These are phyloP conservation scores for Lachancea meyersii DNA, from an alignment of 805 yeast genomes.

Conservation along the genomic window DNA sequence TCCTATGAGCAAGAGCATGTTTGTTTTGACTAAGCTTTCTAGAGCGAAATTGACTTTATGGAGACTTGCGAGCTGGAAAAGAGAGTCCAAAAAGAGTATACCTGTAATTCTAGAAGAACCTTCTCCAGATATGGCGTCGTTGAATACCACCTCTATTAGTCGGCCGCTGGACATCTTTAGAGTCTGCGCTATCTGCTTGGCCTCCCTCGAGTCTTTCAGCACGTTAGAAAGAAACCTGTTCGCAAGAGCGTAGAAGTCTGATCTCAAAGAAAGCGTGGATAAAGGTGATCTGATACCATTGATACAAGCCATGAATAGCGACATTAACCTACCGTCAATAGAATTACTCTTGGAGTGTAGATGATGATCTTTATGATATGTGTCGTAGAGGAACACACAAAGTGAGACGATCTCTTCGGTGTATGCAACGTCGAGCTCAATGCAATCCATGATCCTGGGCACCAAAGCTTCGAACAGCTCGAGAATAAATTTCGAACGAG, in stretches of 20 bases:
- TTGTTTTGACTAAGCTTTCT: constrained; percentile 55
- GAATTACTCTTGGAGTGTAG: constrained; percentile 30
- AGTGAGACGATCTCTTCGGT: constrained; percentile 74
- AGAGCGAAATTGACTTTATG: constrained; percentile 50
- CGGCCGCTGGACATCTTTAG: constrained; percentile 55
- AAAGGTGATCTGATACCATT: constrained; percentile 67
- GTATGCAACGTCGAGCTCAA: constrained; percentile 56
- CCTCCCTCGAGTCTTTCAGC: constrained; percentile 36
- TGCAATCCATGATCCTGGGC: constrained; percentile 71
- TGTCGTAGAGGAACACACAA: constrained; percentile 61
- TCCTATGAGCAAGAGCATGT: constrained; percentile 58
- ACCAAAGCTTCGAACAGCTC: constrained; percentile 70
- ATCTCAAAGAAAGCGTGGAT: constrained; percentile 60
- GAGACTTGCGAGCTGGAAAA: constrained; percentile 49
- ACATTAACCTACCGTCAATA: constrained; percentile 52
- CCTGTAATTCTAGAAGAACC: constrained; percentile 73
- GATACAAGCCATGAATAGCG: constrained; percentile 67
- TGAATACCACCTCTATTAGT: constrained; percentile 58
- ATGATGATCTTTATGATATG: constrained; percentile 47
- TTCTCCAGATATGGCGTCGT: constrained; percentile 75
- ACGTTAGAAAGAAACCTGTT: constrained; percentile 57
- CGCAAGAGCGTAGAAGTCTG: constrained; percentile 72
- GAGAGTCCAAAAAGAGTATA: constrained; percentile 63
- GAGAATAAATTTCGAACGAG: constrained; percentile 58
- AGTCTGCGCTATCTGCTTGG: constrained; percentile 46